Conservation (phyloP, 2,329 filamentous ascomycete species). For the Talaromyces islandicus region DNA sequence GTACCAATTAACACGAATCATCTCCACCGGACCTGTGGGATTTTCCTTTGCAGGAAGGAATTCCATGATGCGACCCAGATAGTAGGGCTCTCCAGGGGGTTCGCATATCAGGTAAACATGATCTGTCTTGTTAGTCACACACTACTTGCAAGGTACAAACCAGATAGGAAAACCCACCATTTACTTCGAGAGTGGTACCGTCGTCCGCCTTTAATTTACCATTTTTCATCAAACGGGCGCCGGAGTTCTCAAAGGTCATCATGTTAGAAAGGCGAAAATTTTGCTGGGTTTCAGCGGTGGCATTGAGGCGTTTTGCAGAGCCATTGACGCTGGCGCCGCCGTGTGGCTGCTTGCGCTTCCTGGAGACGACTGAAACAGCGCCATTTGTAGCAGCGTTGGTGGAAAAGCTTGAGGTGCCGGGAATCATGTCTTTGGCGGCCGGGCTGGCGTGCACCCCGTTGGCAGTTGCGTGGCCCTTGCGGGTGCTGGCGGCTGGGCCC, state of each 20-base stretch:
- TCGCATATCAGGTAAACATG: constrained; percentile 96
- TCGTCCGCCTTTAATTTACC: constrained; percentile 83
- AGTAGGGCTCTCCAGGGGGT: constrained; percentile 95
- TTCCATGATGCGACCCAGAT: constrained; percentile 96
- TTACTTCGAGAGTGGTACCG: constrained; percentile 73
- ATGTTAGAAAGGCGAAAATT: constrained; percentile 64
- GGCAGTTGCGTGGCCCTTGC: constrained; percentile 32
- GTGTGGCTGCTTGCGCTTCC: constrained; percentile 76
- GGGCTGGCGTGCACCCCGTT: constrained; percentile 23
- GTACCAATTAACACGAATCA: constrained; percentile 94
- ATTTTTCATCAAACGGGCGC: constrained; percentile 64
- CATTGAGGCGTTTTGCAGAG: constrained; percentile 30
- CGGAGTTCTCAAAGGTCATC: constrained; percentile 74
- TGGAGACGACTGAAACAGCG: constrained; percentile 49
- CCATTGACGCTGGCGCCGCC: constrained; percentile 24
- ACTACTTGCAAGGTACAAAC: constrained; percentile 6
- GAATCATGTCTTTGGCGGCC: constrained; percentile 43
- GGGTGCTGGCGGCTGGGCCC: constrained; percentile 31
- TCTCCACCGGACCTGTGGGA: constrained; percentile 67
- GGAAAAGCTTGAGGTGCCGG: constrained; percentile 55
- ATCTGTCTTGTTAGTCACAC: constrained; percentile 42
- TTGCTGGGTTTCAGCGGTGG: constrained; percentile 20
- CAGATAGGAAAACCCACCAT: constrained; percentile 61
- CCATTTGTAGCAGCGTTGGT: constrained; percentile 41
- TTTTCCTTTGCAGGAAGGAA: constrained; percentile 81